Evolutionary conservation across 2,329 filamentous ascomycete species (phyloP).

Genomic region (Pestalotiopsis fici): DNA sequence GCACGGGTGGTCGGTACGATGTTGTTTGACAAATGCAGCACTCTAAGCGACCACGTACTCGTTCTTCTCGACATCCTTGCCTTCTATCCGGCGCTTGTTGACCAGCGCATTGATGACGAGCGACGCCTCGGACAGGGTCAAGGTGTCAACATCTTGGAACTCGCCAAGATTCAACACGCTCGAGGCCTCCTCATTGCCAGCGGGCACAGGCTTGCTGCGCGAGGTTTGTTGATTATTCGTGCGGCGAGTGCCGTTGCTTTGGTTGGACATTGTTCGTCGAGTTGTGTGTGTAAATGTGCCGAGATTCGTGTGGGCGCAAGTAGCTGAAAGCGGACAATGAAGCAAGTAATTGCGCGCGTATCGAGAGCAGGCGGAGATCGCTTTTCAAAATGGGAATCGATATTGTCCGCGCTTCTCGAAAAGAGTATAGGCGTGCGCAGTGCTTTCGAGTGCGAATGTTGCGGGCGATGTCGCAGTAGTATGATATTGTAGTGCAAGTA

Average conservation of each 20-base stretch:
- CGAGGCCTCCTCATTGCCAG: conserved; percentile 86
- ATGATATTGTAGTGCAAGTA: background rate
- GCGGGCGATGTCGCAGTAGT: background rate
- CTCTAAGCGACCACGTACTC: conserved; percentile 57
- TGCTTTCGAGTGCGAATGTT: background rate
- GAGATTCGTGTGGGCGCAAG: background rate
- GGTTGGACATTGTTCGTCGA: conserved; percentile 35
- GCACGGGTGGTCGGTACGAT: background rate
- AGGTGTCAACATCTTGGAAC: conserved; percentile 86
- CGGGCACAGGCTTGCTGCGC: conserved; percentile 67
- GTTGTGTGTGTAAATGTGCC: background rate
- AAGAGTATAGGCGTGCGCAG: background rate
- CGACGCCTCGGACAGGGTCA: conserved; percentile 89
- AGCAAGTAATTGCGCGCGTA: background rate
- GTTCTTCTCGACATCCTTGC: conserved; percentile 81
- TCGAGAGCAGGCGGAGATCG: background rate
- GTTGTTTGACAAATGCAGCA: too few relatives aligned
- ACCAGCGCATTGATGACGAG: conserved; percentile 90
- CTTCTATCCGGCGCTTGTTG: conserved; percentile 75
- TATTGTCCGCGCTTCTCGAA: background rate
- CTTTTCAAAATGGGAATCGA: background rate
- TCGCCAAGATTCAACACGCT: conserved; percentile 84
- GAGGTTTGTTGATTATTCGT: conserved; percentile 48
- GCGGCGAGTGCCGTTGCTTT: background rate
- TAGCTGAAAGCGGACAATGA: background rate